Conservation (phyloP, 2,329 filamentous ascomycete genomes). For the Aureobasidium sp. region DNA sequence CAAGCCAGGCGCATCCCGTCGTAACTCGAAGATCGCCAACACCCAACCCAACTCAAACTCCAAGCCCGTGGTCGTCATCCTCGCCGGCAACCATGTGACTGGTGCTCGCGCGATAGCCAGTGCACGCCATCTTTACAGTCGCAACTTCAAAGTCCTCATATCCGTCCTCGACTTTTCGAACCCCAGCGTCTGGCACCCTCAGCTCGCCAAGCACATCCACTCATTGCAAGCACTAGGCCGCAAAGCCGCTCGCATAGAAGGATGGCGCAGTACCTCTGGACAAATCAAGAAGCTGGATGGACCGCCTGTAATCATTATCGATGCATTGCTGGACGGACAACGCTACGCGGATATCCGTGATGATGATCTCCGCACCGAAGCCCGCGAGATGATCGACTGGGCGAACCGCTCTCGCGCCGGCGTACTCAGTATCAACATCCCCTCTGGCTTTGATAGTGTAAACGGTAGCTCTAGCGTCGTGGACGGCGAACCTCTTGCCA, state of each 20-base stretch:
- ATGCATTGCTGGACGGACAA: conserved; percentile 88
- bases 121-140: conserved; percentile 86
- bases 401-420: conserved; percentile 88
- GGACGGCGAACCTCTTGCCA: conserved; percentile 82
- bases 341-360: conserved; percentile 90
- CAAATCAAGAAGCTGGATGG: conserved; percentile 63
- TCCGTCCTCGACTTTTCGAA: conserved; percentile 89
- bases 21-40: conserved; percentile 55
- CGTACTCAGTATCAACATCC: conserved; percentile 89
- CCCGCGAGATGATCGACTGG: conserved; percentile 94
- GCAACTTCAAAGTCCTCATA: conserved; percentile 81
- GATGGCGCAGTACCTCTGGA: conserved; percentile 64
- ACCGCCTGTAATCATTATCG: conserved; percentile 83
- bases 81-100: conserved; percentile 97
- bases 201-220: conserved; percentile 82
- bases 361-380: conserved; percentile 78
- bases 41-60: conserved; percentile 53
- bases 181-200: conserved; percentile 82
- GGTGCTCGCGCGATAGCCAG: conserved; percentile 88
- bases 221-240: conserved; percentile 70
- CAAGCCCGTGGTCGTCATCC: conserved; percentile 71
- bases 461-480: conserved; percentile 71
- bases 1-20: conserved; percentile 27
- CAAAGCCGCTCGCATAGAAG: conserved; percentile 70
- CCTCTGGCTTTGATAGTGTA: conserved; percentile 86